Evolutionary conservation across 2,329 filamentous ascomycete genomes (phyloP), one percentile per base, ranked within the genome.

Genomic region (Fusarium coffeatum): DNA sequence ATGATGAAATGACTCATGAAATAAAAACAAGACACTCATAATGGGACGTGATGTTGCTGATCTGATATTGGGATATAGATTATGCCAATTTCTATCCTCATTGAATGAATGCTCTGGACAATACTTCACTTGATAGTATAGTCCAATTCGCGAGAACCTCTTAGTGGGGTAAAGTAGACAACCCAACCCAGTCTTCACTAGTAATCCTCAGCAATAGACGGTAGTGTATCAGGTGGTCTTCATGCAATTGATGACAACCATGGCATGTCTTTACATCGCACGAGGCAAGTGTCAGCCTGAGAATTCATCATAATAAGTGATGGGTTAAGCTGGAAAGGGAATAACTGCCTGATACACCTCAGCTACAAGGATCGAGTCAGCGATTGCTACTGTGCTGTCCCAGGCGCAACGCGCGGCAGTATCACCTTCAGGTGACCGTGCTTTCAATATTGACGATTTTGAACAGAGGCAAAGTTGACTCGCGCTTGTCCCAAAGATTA

Each of bases 1-100:
- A 63, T 58, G 43, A 71, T 56, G 55, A 66, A 63, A 69, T 56
- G 63, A 71, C n/a, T 68, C 13, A 71, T 58, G 60, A 69, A 53
- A 41, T 22, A 60, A 25, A 8, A 45, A 51, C 32, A 27, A 40
- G 18, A 32, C 15, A 20, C 13, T 30, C 16, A n/a, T 23, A 5
- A 41, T 7, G 3, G 6, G 7, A n/a, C 11, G 16, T 32, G 30
- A 61, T 27, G 25, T 10, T 40, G 41, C 40, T 28, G 55, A 30
- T 18, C n/a, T 28, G n/a, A 28, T 16, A 37, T 42, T 27, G 16
- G 11, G 12, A 37, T 18, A n/a, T 8, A 41, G 27, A 22, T 8
- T 28, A 41, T 22, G 25, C 34, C 41, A 41, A 15, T n/a, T 25
- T 28, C 13, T 40, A 12, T 25, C 32, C n/a, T 41, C 32, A 40